These are phyloP conservation scores for Jamesozyma spencerorum DNA, from an alignment of 805 yeast species.

Conservation along the genomic window DNA sequence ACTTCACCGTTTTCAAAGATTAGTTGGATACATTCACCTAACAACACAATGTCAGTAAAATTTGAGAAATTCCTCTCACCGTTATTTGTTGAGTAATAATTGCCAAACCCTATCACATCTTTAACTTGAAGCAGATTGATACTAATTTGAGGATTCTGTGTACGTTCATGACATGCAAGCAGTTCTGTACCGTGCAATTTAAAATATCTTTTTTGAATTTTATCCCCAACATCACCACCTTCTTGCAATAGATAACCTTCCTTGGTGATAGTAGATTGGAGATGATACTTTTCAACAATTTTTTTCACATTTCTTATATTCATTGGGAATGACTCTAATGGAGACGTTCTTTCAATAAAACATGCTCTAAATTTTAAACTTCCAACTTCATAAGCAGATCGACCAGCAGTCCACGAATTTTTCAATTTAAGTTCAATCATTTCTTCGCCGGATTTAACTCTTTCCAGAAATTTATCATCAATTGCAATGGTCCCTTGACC, in stretches of 20 bases:
- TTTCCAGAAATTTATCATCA: constrained; percentile 9
- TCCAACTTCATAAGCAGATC: constrained; percentile 49
- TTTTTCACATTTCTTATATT: constrained; percentile 45
- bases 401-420: constrained; percentile 66
- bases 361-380: constrained; percentile 58
- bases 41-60: constrained; percentile 36
- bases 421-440: constrained; percentile 16
- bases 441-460: constrained; percentile 9
- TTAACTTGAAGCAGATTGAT: constrained; percentile 66
- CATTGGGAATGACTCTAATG: constrained; percentile 58
- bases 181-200: constrained; percentile 59
- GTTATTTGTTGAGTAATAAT: constrained; percentile 8
- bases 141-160: constrained; percentile 60
- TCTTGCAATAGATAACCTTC: constrained; percentile 78
- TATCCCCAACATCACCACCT: constrained; percentile 70
- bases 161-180: constrained; percentile 64
- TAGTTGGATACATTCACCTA: constrained; percentile 68
- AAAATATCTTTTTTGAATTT: constrained; percentile 55
- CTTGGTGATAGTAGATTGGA: constrained; percentile 29
- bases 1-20: constrained; percentile 71
- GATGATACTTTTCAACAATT: constrained; percentile 33
- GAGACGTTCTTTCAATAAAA: constrained; percentile 53
- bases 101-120: constrained; percentile 29
- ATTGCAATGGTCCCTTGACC: constrained; percentile 60
- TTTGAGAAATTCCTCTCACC: constrained; percentile 58